Base-by-base conservation (phyloP, 73 alveolate species). In the Paramecium tetraurelia region DNA sequence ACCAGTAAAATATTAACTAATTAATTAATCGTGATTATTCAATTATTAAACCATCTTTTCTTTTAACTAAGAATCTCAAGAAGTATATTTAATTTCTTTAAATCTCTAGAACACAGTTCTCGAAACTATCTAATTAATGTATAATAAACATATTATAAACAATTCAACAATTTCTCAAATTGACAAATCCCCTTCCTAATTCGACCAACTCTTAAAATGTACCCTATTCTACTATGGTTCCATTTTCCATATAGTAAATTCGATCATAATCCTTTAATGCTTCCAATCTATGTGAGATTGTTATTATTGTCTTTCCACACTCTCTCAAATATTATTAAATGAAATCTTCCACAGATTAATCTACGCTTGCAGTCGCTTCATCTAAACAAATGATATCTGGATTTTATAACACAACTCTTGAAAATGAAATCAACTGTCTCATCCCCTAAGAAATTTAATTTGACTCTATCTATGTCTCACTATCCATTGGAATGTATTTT, bases 311-410 rank as follows among this genome's bases (percentile, higher is more conserved):
- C 27, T 89, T 94, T 22, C 93, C 44, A 21, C 86, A 27, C 24
- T 93, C 93, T 36, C 90, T 86, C 38, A 98, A 96, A 58, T 96
- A 92, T 58, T 90, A 89, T 92, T 97, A 97, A 43, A 97, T 96
- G 16, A 92, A 85, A 69, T 95, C 95, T 86, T 98, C 99, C 20
- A 99, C 97, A 68, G 96, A 93, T 59, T 95, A 96, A 92, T 98
- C 99, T 86, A 98, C 97, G 40, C 97, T 96, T 9, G 99, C 99
- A 21, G 99, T 98, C 1, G 99, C 99, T 96, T 98, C 99, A 96
- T 98, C 99, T 94, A 98, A 93, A 21, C 98, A 92, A 59, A 97
- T 96, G 16, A 98, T 96, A 93, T 98, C 97, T 59, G 72, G 70
- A 35, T 92, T 43, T 38, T 93, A 92, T 57, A 92, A 68, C 35